phyloP scores from a whole-genome alignment of 169 alveolate species.

The Cryptosporidium sp. region DNA sequence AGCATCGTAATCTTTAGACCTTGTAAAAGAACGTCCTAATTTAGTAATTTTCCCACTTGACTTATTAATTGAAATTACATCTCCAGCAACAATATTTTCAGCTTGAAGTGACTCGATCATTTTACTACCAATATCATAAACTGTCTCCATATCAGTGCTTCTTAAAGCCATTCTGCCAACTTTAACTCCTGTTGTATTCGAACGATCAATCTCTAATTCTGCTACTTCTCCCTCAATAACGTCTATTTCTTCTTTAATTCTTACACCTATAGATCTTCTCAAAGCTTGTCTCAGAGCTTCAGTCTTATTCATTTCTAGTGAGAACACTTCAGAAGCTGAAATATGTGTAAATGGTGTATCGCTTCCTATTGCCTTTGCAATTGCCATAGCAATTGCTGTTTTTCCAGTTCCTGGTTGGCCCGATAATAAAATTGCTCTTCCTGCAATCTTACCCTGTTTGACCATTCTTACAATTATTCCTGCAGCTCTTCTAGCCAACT shows the following conservation, averaged over 20 bases:
- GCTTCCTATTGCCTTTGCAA: slow-evolving; percentile 96
- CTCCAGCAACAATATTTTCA: slow-evolving; percentile 91
- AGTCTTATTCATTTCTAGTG: slow-evolving; percentile 97
- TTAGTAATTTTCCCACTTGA: slow-evolving; percentile 96
- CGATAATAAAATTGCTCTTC: slow-evolving; percentile 97
- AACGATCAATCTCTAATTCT: slow-evolving; percentile 97
- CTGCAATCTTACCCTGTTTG: slow-evolving; percentile 97
- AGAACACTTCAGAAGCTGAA: slow-evolving; percentile 98
- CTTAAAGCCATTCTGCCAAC: slow-evolving; percentile 95
- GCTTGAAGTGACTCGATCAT: slow-evolving; percentile 91
- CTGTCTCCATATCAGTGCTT: slow-evolving; percentile 99
- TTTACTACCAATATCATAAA: slow-evolving; percentile 96
- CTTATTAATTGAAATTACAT: slow-evolving; percentile 97
- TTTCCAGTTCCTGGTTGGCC: slow-evolving; percentile 99
- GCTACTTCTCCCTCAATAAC: slow-evolving; percentile 99
- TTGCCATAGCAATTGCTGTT: slow-evolving; percentile 99
- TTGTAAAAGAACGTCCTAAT: slow-evolving; percentile 96
- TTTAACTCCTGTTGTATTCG: slow-evolving; percentile 86
- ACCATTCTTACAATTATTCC: slow-evolving; percentile 95
- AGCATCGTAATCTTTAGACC: slow-evolving; percentile 98
- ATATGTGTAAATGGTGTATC: slow-evolving; percentile 98
- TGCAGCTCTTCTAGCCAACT: slow-evolving; percentile 95
- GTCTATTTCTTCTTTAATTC: slow-evolving; percentile 98
- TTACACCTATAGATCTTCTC: slow-evolving; percentile 98
- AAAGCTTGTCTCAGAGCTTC: slow-evolving; percentile 96